Evolutionary conservation across 2,329 filamentous ascomycete species (phyloP), one percentile per base, ranked within the genome.

Genomic region (Neoarthrinium moseri): DNA sequence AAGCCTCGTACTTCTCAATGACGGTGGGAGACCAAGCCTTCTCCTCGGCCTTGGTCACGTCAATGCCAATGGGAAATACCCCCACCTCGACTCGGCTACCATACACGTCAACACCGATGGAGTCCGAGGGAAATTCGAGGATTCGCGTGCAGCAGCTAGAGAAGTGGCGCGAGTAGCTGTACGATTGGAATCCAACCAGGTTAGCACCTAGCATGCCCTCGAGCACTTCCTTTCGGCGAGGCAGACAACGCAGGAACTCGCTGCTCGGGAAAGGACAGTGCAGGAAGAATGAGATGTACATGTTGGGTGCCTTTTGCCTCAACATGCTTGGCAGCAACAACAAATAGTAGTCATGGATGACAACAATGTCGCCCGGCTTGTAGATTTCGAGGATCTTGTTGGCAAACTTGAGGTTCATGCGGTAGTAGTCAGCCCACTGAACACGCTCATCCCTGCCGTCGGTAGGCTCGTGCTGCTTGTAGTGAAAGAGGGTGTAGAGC

Each of bases 221-320:
- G 12, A 97, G 74, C 10, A 97, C 78, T 64, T 96, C 91, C 67
- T 95, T 96, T 55, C 92, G 83, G 53, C 89, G 83, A 29, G 89
- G 88, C 46, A 96, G 74, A 65, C 91, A 96, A 38, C 91, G 83
- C 64, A 96, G 82, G 63, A 95, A 96, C 68, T 97, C 94, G 74
- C 89, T 95, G 69, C 91, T 96, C 26, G 92, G 92, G 68, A 97
- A 97, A 0, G 92, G 92, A 36, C 90, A 86, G 67, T 97, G 92
- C 37, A 97, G 75, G 73, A 90, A 97, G 73, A 96, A 96, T 44
- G 90, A 87, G 61, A 96, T 91, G 71, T 95, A 95, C 68, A 95
- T 89, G 65, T 91, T 89, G 4, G 91, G 89, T 15, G 91, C 75
- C 33, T 87, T 83, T 65, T 96, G 91, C 38, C 92, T 86, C 48